Percentiles rank a stretch among this genome's conserved stretches.
These are phyloP conservation scores for Colletotrichum chrysophilum DNA, from an alignment of 2,329 filamentous ascomycete genomes.

Conservation along the genomic window DNA sequence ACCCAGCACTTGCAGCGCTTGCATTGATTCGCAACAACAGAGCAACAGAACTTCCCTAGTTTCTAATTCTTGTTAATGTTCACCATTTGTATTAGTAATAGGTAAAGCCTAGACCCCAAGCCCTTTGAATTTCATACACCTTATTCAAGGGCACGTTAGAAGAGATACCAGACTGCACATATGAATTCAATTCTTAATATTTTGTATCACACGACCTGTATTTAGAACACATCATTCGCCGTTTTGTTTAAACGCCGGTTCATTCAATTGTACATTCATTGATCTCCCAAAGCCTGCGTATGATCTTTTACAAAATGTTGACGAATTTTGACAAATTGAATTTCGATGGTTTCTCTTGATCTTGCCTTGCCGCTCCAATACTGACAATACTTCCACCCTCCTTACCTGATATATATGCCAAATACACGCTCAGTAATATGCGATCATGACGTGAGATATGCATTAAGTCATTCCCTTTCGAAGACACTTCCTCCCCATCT, in stretches of 20 bases:
- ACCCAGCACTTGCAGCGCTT: background rate
- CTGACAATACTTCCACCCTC: no score
- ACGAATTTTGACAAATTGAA: no score
- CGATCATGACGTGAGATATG: no score
- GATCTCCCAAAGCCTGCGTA: background rate
- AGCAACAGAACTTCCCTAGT: background rate
- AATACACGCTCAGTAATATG: no score
- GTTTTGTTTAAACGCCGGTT: background rate
- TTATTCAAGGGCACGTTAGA: background rate
- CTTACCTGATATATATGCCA: no score
- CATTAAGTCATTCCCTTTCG: no score
- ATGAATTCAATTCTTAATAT: background rate
- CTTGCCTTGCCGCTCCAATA: no score
- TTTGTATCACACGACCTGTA: background rate
- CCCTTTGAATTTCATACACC: background rate
- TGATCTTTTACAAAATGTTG: background rate
- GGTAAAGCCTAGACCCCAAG: background rate
- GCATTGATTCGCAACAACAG: background rate
- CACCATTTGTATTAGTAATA: background rate
- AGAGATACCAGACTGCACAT: background rate
- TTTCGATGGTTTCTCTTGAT: accelerated
- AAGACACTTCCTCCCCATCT: no score
- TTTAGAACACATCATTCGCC: background rate
- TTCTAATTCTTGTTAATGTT: background rate
- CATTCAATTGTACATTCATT: background rate